These are phyloP conservation scores for Entomortierella chlamydospora DNA, from an alignment of 192 early-diverging fungal species.

Conservation along the genomic window DNA sequence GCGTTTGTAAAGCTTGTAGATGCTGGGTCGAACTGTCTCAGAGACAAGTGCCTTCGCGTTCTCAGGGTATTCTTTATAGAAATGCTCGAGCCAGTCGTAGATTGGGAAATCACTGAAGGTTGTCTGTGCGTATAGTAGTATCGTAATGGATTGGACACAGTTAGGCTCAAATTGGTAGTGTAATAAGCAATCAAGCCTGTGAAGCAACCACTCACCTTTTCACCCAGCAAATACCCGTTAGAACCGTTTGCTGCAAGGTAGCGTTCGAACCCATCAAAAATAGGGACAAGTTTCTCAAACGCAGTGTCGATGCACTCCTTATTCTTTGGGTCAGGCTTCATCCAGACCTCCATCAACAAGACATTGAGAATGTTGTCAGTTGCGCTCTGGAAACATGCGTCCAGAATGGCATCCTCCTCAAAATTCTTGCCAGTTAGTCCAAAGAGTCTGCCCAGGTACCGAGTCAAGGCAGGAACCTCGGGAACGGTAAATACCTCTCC, in stretches of 20 bases:
- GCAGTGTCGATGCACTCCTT: constrained; percentile 16
- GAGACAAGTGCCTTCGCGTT: constrained; percentile 25
- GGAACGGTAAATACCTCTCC: constrained; percentile 17
- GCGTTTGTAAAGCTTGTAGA: constrained; percentile 31
- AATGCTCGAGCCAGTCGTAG: constrained; percentile 40
- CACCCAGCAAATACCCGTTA: constrained; percentile 37
- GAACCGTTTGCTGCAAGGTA: constrained; percentile 36
- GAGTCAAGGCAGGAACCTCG: constrained; percentile 15
- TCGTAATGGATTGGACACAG: too few relatives aligned
- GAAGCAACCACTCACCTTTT: constrained; percentile 18
- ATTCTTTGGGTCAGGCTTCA: constrained; percentile 19
- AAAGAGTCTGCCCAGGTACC: constrained; percentile 31
- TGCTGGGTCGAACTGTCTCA: constrained; percentile 26
- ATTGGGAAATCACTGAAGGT: constrained; percentile 33
- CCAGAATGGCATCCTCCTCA: constrained; percentile 34
- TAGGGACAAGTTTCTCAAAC: constrained; percentile 15
- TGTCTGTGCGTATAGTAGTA: constrained; percentile 34
- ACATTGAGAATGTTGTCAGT: constrained; percentile 23
- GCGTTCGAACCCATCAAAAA: constrained; percentile 39
- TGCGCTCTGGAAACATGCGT: constrained; percentile 17
- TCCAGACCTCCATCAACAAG: constrained; percentile 19
- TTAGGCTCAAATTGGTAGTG: too few relatives aligned
- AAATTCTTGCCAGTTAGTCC: constrained; percentile 10
- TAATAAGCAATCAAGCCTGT: too few relatives aligned
- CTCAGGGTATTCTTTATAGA: constrained; percentile 23